These are phyloP conservation scores for Saprolegnia diclina DNA, from an alignment of 352 stramenopile genomes.

Conservation along the genomic window DNA sequence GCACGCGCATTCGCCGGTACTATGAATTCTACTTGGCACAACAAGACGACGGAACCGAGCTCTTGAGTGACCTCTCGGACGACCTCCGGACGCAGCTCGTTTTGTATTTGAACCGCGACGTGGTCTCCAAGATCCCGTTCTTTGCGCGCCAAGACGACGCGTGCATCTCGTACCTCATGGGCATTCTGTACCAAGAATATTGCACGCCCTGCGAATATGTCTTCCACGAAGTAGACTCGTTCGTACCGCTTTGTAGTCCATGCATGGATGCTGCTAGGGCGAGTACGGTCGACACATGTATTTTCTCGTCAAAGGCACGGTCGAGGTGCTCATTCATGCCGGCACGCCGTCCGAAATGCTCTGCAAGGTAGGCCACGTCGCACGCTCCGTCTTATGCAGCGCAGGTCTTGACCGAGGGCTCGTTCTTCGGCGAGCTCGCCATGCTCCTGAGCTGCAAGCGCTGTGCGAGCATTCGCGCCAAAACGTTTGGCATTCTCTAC, in stretches of 20 bases:
- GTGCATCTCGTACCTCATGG: slow-evolving; percentile 78
- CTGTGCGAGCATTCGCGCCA: slow-evolving; percentile 69
- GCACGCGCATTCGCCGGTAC: slow-evolving; percentile 53
- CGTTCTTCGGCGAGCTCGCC: slow-evolving; percentile 77
- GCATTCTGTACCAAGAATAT: slow-evolving; percentile 71
- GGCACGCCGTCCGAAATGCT: slow-evolving; percentile 38
- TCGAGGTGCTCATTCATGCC: slow-evolving; percentile 65
- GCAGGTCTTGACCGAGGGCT: slow-evolving; percentile 49
- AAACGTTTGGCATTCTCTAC: slow-evolving; percentile 72
- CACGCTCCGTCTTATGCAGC: too few species aligned
- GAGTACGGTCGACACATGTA: slow-evolving; percentile 77
- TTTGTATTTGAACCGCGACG: slow-evolving; percentile 70
- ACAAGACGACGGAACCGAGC: slow-evolving; percentile 60
- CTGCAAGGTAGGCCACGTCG: slow-evolving; percentile 33
- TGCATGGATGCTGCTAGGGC: slow-evolving; percentile 30
- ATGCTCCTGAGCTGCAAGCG: slow-evolving; percentile 78
- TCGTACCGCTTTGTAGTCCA: neutral
- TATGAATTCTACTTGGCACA: slow-evolving; percentile 78
- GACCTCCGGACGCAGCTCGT: slow-evolving; percentile 69
- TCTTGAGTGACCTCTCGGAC: slow-evolving; percentile 63
- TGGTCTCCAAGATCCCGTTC: slow-evolving; percentile 77
- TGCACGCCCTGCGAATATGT: slow-evolving; percentile 73
- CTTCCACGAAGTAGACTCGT: slow-evolving; percentile 59
- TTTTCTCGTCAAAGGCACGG: slow-evolving; percentile 68
- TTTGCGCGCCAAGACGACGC: slow-evolving; percentile 72